Base-by-base conservation (phyloP, 1,139 yeast genomes). In the Arxiozyma heterogenica region DNA sequence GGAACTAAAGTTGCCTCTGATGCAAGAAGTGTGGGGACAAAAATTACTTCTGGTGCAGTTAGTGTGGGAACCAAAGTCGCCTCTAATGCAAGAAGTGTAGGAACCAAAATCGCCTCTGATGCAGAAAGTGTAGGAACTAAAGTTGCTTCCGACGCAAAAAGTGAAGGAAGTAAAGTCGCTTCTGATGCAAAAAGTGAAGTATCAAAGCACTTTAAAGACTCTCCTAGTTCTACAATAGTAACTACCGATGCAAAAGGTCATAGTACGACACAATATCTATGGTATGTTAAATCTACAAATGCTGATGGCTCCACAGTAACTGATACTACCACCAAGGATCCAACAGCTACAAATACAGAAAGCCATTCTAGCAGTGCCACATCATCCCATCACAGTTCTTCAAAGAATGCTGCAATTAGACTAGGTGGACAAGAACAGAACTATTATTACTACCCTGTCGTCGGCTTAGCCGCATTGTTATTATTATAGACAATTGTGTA, bases 211-310 rank as follows among this genome's bases (percentile, higher is more conserved):
- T 59, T 52, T 51, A 64, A 62, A 1, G 59, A 52, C 15, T 54
- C 50, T 4, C 64, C 64, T 43, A 54, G 57, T 49, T 54, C 62
- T 8, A 61, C 64, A 3, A 55, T 62, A n/a, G 53, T 57, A 3
- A 57, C 63, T 48, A 64, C 66, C 2, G 61, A 62, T 48, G 57
- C 58, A 17, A 42, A 53, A 22, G 65, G 66, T n/a, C 55, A 51
- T 6, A 52, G 61, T 17, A 57, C 62, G 1, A 62, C 66, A 6
- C 53, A 59, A 52, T 53, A 54, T n/a, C 43, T 63, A 22, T 62
- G 65, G 65, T 60, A 59, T 55, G 49, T 55, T n/a, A 23, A 44
- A 30, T 27, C 39, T 15, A 34, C n/a, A 34, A 34, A 34, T n/a
- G 12, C 39, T 34, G 39, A 25, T 39, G 25, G 18, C 43, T 46